Percentiles rank a stretch among this genome's conserved stretches.
Evolutionary conservation across 441 rosid species (phyloP).

Genomic region (Eutrema salsugineum): DNA sequence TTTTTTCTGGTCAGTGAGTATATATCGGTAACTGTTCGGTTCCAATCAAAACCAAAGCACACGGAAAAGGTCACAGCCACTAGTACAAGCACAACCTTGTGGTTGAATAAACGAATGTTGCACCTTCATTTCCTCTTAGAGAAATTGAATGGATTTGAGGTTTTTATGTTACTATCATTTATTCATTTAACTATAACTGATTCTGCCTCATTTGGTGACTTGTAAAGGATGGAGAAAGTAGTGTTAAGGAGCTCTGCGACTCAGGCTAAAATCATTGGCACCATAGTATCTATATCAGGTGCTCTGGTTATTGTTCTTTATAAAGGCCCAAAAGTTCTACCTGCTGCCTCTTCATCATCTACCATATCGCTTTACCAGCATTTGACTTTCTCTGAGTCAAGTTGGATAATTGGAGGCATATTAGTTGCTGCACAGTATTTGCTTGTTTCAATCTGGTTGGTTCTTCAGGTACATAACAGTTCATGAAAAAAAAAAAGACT

Average conservation of each 20-base stretch:
- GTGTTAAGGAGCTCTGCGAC: slow-evolving; percentile 38
- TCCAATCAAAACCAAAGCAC: no score
- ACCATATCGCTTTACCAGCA: not conserved
- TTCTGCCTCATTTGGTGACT: not conserved
- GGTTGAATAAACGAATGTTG: no score
- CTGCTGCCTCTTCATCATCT: not conserved
- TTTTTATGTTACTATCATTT: no score
- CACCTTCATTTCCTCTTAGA: no score
- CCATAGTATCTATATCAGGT: slow-evolving; percentile 55
- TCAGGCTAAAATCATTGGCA: slow-evolving; percentile 60
- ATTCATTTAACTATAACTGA: not conserved
- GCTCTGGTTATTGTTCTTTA: slow-evolving; percentile 54
- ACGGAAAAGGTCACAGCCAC: no score
- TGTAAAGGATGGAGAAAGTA: slow-evolving; percentile 55
- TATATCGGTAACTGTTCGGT: not conserved
- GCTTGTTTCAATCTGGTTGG: slow-evolving; percentile 34
- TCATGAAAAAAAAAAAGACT: not conserved
- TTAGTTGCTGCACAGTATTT: slow-evolving; percentile 35
- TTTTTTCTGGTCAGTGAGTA: not conserved
- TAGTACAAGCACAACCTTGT: no score
- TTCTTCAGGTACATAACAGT: slow-evolving; percentile 62
- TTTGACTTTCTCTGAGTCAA: slow-evolving; percentile 12
- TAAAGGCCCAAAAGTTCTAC: slow-evolving; percentile 39
- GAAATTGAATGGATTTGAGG: no score
- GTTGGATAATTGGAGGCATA: slow-evolving; percentile 49